A percentile compares a stretch with the other conserved stretches of the same genome.
phyloP scores from a whole-genome alignment of 2,329 filamentous ascomycete species.

The Epichloe uncinata region DNA sequence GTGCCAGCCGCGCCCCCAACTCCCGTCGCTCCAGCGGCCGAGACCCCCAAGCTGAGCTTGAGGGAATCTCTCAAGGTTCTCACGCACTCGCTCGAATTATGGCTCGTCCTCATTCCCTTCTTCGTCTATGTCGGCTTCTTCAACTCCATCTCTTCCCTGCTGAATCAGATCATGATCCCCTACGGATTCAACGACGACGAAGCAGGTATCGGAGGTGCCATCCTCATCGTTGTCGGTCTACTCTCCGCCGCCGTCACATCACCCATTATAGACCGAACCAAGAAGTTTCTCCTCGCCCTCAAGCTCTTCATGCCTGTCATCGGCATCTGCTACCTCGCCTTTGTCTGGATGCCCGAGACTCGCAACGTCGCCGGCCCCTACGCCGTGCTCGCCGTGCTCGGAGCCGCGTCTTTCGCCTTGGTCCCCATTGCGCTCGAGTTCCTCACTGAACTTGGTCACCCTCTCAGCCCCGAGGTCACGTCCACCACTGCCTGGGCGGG shows the following conservation, averaged over 20 bases:
- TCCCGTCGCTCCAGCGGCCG: slow-evolving; percentile 56
- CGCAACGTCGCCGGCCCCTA: slow-evolving; percentile 55
- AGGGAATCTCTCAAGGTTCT: slow-evolving; percentile 40
- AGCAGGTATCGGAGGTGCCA: slow-evolving; percentile 76
- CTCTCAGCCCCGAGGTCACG: slow-evolving; percentile 73
- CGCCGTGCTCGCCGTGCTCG: slow-evolving; percentile 60
- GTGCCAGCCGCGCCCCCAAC: slow-evolving; percentile 65
- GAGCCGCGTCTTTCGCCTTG: slow-evolving; percentile 66
- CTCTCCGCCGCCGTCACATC: slow-evolving; percentile 61
- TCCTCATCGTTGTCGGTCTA: slow-evolving; percentile 82
- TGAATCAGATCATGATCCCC: slow-evolving; percentile 81
- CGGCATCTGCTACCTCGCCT: slow-evolving; percentile 56
- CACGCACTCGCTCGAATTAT: slow-evolving; percentile 53
- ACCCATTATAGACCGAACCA: slow-evolving; percentile 74
- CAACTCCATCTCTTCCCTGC: slow-evolving; percentile 76
- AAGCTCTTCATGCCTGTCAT: slow-evolving; percentile 64
- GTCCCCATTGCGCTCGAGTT: slow-evolving; percentile 80
- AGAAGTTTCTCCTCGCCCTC: slow-evolving; percentile 61
- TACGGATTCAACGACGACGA: slow-evolving; percentile 75
- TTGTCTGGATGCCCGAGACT: slow-evolving; percentile 64
- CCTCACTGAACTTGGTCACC: slow-evolving; percentile 75
- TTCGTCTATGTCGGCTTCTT: slow-evolving; percentile 80
- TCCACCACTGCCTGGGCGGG: slow-evolving; percentile 74
- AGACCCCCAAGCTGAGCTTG: slow-evolving; percentile 41
- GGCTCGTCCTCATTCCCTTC: slow-evolving; percentile 71